Evolutionary conservation across 352 stramenopile genomes (phyloP).

Genomic region (Pythium myriotylum): DNA sequence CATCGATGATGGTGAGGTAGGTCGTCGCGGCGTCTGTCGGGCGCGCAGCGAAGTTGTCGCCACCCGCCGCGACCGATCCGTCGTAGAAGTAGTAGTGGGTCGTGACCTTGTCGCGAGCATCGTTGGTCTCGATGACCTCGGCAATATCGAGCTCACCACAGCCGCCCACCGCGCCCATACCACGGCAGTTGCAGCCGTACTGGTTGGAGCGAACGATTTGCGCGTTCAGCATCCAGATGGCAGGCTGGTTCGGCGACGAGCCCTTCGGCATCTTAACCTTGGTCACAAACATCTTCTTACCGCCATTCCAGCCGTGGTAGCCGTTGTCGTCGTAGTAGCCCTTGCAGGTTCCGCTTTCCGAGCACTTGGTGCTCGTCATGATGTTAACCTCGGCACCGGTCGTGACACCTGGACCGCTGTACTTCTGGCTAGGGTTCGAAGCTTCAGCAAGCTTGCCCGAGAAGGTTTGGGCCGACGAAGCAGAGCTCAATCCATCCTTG

Average conservation of each 20-base stretch:
- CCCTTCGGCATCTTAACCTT: conserved; percentile 65
- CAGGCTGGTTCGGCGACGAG: conserved; percentile 47
- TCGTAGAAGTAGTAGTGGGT: conserved; percentile 83
- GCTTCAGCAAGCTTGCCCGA: conserved; percentile 52
- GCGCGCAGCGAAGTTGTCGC: conserved; percentile 40
- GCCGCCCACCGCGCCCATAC: conserved; percentile 47
- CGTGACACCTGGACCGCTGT: conserved; percentile 51
- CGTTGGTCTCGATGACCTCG: conserved; percentile 72
- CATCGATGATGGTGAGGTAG: conserved; percentile 44
- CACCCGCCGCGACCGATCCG: conserved; percentile 35
- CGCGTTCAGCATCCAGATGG: conserved; percentile 79
- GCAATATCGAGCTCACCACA: conserved; percentile 76
- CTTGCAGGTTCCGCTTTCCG: conserved; percentile 35
- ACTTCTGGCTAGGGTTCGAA: conserved; percentile 39
- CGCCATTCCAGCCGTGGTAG: conserved; percentile 72
- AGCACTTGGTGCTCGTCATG: conserved; percentile 62
- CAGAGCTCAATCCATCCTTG: conserved; percentile 38
- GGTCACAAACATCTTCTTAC: conserved; percentile 80
- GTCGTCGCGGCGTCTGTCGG: conserved; percentile 28
- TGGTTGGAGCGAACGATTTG: conserved; percentile 68
- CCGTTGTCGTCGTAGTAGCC: conserved; percentile 73
- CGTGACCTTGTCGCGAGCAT: conserved; percentile 50
- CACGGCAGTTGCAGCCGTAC: conserved; percentile 79
- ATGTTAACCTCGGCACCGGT: conserved; percentile 81
- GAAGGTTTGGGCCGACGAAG: conserved; percentile 39